Conservation (phyloP, 371 early-diverging fungal species). For the Smittium culicis region DNA sequence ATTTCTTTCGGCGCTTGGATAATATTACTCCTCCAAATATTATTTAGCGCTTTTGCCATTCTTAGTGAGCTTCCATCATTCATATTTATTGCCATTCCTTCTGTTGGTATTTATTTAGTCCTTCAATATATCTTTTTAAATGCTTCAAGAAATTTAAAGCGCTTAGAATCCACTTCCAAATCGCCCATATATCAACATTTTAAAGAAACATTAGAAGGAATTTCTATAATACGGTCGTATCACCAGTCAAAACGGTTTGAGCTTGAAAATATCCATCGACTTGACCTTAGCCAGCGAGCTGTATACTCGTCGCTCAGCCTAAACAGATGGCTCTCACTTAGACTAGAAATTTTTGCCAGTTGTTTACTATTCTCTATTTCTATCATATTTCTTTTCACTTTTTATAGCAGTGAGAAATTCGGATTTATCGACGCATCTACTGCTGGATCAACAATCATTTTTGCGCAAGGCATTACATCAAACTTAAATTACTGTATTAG, state of each 20-base stretch:
- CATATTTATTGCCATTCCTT: conserved; percentile 24
- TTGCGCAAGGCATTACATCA: conserved; percentile 60
- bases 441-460: conserved; percentile 41
- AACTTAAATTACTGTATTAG: conserved; percentile 57
- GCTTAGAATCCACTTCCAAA: conserved; percentile 63
- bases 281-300: not conserved
- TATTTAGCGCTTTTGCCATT: conserved; percentile 51
- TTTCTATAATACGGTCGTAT: conserved; percentile 36
- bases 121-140: conserved; percentile 48
- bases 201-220: conserved; percentile 40
- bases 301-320: not conserved
- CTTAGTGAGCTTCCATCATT: conserved; percentile 47
- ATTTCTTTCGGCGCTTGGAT: conserved; percentile 53
- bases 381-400: conserved; percentile 37
- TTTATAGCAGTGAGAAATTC: conserved; percentile 24
- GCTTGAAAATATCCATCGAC: not conserved
- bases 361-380: conserved; percentile 37
- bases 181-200: conserved; percentile 55
- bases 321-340: conserved; percentile 6
- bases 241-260: conserved; percentile 42
- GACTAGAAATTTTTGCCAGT: conserved; percentile 5
- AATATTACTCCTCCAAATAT: conserved; percentile 42
- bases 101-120: conserved; percentile 31
- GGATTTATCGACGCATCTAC: conserved; percentile 27
- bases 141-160: conserved; percentile 73